Percentiles rank a stretch among this genome's conserved stretches.
Evolutionary conservation across 805 yeast genomes (phyloP).

Genomic region (Metschnikowia continentalis): DNA sequence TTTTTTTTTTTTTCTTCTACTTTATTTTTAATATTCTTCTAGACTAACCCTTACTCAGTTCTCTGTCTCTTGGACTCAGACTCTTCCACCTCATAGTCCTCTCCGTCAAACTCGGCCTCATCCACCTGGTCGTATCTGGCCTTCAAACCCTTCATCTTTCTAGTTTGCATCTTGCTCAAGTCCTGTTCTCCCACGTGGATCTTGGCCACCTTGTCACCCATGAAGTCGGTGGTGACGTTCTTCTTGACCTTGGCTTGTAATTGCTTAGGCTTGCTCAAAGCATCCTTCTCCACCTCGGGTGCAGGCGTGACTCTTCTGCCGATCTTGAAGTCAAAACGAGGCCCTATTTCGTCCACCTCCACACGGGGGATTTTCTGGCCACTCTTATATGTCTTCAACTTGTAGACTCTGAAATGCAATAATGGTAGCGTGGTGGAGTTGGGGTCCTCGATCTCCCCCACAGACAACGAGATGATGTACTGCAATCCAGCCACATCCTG

Average conservation of each 20-base stretch:
- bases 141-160: slow-evolving; percentile 98
- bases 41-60: slow-evolving; percentile 11
- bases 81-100: slow-evolving; percentile 44
- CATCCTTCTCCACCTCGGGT: slow-evolving; percentile 89
- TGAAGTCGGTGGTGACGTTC: slow-evolving; percentile 78
- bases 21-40: background rate
- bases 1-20: background rate
- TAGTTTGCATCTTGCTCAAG: slow-evolving; percentile 81
- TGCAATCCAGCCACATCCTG: slow-evolving; percentile 96
- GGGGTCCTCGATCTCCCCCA: slow-evolving; percentile 70
- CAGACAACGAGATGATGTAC: slow-evolving; percentile 77
- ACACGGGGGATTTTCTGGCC: slow-evolving; percentile 91
- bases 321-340: slow-evolving; percentile 86
- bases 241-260: slow-evolving; percentile 77
- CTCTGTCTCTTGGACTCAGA: slow-evolving; percentile 33
- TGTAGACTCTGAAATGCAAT: slow-evolving; percentile 87
- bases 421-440: slow-evolving; percentile 71
- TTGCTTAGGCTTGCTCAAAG: slow-evolving; percentile 74
- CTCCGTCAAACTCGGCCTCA: slow-evolving; percentile 49
- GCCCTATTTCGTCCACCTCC: slow-evolving; percentile 92
- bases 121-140: slow-evolving; percentile 71
- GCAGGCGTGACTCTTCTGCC: slow-evolving; percentile 82
- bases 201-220: slow-evolving; percentile 97
- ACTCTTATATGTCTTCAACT: slow-evolving; percentile 72
- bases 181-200: slow-evolving; percentile 96